Conservation (phyloP, 495 filamentous ascomycete species). For the Hamigera avellanea region DNA sequence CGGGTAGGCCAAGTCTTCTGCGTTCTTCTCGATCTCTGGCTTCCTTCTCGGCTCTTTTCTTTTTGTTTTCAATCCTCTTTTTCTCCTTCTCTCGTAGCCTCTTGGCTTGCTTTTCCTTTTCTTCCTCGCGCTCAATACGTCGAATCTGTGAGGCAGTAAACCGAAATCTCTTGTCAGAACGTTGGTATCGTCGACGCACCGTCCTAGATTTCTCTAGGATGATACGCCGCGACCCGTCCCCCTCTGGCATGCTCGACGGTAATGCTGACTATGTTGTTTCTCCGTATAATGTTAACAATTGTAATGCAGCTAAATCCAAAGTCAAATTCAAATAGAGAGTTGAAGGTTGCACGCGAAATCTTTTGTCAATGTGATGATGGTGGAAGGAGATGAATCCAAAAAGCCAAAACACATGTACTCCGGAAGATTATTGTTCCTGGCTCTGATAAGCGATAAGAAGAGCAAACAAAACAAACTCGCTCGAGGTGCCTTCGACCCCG, state of each 20-base stretch:
- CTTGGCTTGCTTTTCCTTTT: conserved; percentile 26
- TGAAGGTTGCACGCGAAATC: no score
- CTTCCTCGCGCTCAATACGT: conserved; percentile 34
- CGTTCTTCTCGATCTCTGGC: conserved; percentile 30
- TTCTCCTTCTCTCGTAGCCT: conserved; percentile 31
- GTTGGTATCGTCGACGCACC: conserved; percentile 34
- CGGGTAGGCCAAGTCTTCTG: conserved; percentile 28
- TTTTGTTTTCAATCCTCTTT: conserved; percentile 27
- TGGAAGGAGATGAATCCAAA: no score
- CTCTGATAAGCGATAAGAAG: no score
- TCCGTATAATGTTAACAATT: no score
- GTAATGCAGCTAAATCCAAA: no score
- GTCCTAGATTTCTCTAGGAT: conserved; percentile 35
- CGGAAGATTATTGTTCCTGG: no score
- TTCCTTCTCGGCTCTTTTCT: conserved; percentile 34
- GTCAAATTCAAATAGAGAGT: no score
- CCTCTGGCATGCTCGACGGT: conserved; percentile 21
- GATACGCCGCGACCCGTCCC: conserved; percentile 25
- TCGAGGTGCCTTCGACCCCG: no score
- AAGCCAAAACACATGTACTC: no score
- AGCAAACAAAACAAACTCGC: no score
- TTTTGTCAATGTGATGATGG: no score
- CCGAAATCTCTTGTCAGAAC: conserved; percentile 31
- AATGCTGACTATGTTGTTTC: no score
- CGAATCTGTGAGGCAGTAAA: conserved; percentile 30